These are phyloP conservation scores for Solanum boliviense DNA, from an alignment of 257 asterid species.

Conservation along the genomic window DNA sequence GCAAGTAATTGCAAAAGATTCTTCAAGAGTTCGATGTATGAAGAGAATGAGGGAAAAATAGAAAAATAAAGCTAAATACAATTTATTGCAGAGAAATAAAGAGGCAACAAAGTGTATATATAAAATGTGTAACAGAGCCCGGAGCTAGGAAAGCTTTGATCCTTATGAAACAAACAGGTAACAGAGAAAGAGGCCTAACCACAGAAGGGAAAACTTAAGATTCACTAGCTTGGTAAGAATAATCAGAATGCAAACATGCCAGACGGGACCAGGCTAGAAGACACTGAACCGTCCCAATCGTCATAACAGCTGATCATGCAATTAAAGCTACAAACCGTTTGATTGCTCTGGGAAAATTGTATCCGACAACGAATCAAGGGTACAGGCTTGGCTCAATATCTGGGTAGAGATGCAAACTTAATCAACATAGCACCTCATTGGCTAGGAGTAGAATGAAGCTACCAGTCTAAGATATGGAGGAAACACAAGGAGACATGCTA, in stretches of 20 bases:
- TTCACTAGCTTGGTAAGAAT: not conserved
- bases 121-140: not conserved
- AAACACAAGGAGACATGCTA: not conserved
- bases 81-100: not conserved
- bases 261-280: not conserved
- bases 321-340: not conserved
- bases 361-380: not conserved
- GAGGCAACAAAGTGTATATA: not conserved
- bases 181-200: not conserved
- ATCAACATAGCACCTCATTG: not conserved
- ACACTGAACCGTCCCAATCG: not conserved
- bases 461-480: not conserved
- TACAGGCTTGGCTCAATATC: not conserved
- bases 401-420: not conserved
- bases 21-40: not conserved
- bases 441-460: not conserved
- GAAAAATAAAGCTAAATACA: not conserved
- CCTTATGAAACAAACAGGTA: not conserved
- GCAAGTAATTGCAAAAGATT: not conserved
- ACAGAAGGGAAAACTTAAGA: not conserved
- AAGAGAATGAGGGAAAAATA: not conserved
- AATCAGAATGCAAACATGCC: not conserved
- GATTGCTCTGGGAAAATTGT: not conserved
- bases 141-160: not conserved
- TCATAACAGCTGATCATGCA: not conserved